These are phyloP conservation scores for Paraphaeosphaeria sporulosa DNA, from an alignment of 2,329 filamentous ascomycete species.

Conservation along the genomic window DNA sequence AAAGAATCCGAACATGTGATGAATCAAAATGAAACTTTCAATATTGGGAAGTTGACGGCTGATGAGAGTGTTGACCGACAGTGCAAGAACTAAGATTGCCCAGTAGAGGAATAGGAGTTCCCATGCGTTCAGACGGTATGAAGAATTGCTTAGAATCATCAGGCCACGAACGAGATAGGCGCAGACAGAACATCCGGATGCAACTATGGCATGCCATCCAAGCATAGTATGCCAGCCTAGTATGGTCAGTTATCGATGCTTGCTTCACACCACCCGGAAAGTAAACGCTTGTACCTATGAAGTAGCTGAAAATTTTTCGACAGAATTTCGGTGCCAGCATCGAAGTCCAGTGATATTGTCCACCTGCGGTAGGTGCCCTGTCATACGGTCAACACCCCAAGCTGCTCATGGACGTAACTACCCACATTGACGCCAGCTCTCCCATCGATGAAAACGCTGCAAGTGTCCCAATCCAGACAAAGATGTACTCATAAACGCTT, in stretches of 20 bases:
- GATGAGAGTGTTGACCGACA: constrained; percentile 51
- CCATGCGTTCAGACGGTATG: constrained; percentile 49
- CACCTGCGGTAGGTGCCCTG: constrained; percentile 29
- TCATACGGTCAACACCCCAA: not conserved
- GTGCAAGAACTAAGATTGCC: constrained; percentile 45
- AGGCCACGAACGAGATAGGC: constrained; percentile 20
- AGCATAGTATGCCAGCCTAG: constrained; percentile 44
- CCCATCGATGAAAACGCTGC: constrained; percentile 10
- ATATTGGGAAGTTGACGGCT: constrained; percentile 51
- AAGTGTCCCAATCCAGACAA: constrained; percentile 20
- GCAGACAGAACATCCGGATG: constrained; percentile 20
- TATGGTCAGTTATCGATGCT: too few species aligned
- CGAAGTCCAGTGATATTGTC: constrained; percentile 38
- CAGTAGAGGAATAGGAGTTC: constrained; percentile 56
- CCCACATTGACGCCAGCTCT: constrained; percentile 34
- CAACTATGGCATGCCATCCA: constrained; percentile 44
- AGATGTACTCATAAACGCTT: constrained; percentile 20
- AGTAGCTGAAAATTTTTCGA: constrained; percentile 50
- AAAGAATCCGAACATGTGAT: constrained; percentile 59
- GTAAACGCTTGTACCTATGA: too few species aligned
- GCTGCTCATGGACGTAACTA: not conserved
- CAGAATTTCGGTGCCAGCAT: constrained; percentile 44
- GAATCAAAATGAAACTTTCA: constrained; percentile 53
- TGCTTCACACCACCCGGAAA: too few species aligned
- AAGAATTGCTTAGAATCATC: constrained; percentile 38